Evolutionary conservation across 2,329 filamentous ascomycete species (phyloP), one percentile per base, ranked within the genome.

Genomic region (Aureobasidium sp.): DNA sequence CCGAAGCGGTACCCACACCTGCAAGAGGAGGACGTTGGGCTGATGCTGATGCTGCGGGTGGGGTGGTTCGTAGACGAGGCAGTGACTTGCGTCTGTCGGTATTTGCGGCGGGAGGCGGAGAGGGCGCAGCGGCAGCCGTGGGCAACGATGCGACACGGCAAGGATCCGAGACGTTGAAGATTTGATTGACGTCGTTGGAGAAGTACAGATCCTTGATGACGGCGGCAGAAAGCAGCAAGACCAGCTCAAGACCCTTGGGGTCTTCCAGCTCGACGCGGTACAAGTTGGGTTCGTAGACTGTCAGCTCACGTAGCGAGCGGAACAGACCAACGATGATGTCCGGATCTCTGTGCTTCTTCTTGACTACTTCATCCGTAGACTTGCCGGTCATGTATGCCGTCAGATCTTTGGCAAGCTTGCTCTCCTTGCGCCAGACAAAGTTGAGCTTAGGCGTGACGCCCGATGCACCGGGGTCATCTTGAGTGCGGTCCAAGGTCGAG

Each of bases 311-410:
- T 22, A 84, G 75, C 16, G 79, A 78, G 59, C 85, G 83, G 74
- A 90, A 95, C 62, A 97, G 79, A 2, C 89, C 90, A n/a, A 97
- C 78, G 0, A 90, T 90, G 61, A 97, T 97, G 69, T 97, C 93
- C 0, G 93, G 91, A 66, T 98, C 93, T 66, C 88, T 91, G 72
- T 78, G 86, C 74, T 88, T 83, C 60, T 76, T 88, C 70, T 84
- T 88, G 19, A 80, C 81, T 25, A 80, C 80, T 3, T 73, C 66
- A 47, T 79, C 77, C 0, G 86, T 80, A 11, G 81, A 85, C 66
- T 84, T 87, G 14, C 91, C 90, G 0, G 85, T 86, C 71, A 95
- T 78, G 68, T 86, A 90, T 69, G 90, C 96, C 1, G 87, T 89
- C 74, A 95, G 82, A 63, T 95, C 89, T 70, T 87, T 93, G 55